A percentile compares a stretch with the other conserved stretches of the same genome.
Evolutionary conservation across 2,329 filamentous ascomycete genomes (phyloP).

Genomic region (Penicillium hesseltinei): DNA sequence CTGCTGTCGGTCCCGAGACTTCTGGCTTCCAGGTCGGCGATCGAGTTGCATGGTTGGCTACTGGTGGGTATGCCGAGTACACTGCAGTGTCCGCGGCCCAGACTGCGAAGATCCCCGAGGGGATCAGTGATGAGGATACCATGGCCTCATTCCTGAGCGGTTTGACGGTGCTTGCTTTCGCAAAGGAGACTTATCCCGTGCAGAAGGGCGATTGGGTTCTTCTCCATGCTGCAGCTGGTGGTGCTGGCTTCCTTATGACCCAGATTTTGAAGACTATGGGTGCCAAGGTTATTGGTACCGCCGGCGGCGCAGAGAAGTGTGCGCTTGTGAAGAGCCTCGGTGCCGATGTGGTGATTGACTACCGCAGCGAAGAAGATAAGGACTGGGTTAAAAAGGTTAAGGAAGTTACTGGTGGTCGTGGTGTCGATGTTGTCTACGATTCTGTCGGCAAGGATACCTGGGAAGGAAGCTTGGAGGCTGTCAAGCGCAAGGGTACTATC

Average conservation of each 20-base stretch:
- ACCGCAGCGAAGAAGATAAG: conserved; percentile 78
- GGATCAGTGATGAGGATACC: conserved; percentile 60
- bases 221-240: conserved; percentile 82
- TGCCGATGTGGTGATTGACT: conserved; percentile 71
- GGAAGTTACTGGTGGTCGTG: conserved; percentile 73
- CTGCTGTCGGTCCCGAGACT: conserved; percentile 54
- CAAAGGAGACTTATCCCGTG: conserved; percentile 70
- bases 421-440: conserved; percentile 77
- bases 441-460: conserved; percentile 84
- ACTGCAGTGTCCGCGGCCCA: conserved; percentile 53
- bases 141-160: conserved; percentile 75
- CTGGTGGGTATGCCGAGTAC: conserved; percentile 59
- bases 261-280: conserved; percentile 72
- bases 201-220: conserved; percentile 77
- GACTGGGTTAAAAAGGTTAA: conserved; percentile 78
- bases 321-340: conserved; percentile 65
- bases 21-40: conserved; percentile 64
- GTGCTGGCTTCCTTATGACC: conserved; percentile 71
- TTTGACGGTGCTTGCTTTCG: conserved; percentile 75
- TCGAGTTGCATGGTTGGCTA: conserved; percentile 67
- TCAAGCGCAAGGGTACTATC: conserved; percentile 74
- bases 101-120: conserved; percentile 63
- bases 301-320: conserved; percentile 70
- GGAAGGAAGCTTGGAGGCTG: conserved; percentile 69
- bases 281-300: conserved; percentile 76